These are phyloP conservation scores for Filobasidium uniguttulatum DNA, from an alignment of 1,284 basidiomycete genomes.

Conservation along the genomic window DNA sequence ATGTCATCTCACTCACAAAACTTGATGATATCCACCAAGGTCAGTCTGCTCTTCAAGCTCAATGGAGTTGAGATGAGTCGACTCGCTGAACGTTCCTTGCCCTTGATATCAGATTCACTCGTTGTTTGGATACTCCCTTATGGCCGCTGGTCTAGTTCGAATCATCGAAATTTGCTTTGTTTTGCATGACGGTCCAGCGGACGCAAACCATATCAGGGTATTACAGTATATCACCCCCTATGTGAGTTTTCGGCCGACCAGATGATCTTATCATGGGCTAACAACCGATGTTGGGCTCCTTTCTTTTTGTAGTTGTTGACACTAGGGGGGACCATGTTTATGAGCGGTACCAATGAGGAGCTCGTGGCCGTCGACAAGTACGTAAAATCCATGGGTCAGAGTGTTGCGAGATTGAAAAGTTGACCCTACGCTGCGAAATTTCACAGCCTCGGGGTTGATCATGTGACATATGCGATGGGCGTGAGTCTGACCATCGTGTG, in stretches of 20 bases:
- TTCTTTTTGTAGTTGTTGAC: constrained; percentile 45
- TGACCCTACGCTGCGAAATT: constrained; percentile 3
- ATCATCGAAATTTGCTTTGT: constrained; percentile 78
- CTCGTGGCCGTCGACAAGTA: constrained; percentile 47
- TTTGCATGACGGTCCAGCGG: constrained; percentile 36
- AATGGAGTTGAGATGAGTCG: too few species aligned
- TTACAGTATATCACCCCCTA: constrained; percentile 78
- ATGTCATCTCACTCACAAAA: constrained; percentile 85
- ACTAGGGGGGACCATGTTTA: constrained; percentile 59
- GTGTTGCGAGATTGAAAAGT: not conserved
- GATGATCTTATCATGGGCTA: not conserved
- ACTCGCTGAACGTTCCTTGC: not conserved
- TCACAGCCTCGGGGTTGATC: constrained; percentile 55
- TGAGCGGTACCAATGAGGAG: constrained; percentile 84
- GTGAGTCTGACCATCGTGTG: constrained; percentile 38
- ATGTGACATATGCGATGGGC: constrained; percentile 72
- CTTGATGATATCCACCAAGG: constrained; percentile 68
- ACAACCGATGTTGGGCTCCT: not conserved
- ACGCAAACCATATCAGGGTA: constrained; percentile 38
- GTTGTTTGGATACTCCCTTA: constrained; percentile 71
- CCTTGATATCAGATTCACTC: constrained; percentile 51
- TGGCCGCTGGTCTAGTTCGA: constrained; percentile 67
- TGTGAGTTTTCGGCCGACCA: constrained; percentile 42
- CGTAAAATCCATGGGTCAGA: constrained; percentile 5
- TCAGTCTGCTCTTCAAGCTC: constrained; percentile 28